A percentile compares a stretch with the other conserved stretches of the same genome.
Evolutionary conservation across 2,329 filamentous ascomycete species (phyloP).

Genomic region (Alternaria triticimaculans): DNA sequence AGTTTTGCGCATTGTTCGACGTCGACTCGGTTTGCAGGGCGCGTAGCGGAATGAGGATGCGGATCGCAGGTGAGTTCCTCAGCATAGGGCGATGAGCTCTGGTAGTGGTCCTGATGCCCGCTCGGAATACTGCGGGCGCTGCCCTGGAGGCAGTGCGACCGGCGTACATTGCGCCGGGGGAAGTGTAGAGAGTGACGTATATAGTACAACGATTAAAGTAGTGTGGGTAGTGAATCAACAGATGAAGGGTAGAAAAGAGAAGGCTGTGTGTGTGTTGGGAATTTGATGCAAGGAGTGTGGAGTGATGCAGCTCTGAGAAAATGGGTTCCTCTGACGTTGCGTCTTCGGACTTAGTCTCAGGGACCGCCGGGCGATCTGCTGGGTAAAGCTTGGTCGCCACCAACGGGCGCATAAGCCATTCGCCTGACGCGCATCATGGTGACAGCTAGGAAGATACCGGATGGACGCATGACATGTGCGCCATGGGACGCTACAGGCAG

Average conservation of each 20-base stretch:
- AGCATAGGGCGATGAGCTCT: constrained; percentile 54
- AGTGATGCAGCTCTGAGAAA: constrained; percentile 22
- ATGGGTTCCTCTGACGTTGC: constrained; percentile 16
- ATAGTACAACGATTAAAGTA: constrained; percentile 11
- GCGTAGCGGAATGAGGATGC: constrained; percentile 62
- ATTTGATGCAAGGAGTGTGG: constrained; percentile 17
- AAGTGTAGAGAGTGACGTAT: constrained; percentile 22
- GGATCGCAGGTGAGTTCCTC: constrained; percentile 62
- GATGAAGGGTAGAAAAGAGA: constrained; percentile 14
- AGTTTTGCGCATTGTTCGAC: constrained; percentile 57
- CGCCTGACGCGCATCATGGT: constrained; percentile 1
- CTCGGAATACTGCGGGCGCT: constrained; percentile 56
- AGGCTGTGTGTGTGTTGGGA: constrained; percentile 1
- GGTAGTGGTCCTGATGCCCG: constrained; percentile 51
- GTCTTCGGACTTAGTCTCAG: constrained; percentile 11
- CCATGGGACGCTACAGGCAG: neutral
- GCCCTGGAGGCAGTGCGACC: constrained; percentile 53
- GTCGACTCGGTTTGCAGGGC: constrained; percentile 65
- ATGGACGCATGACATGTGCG: neutral
- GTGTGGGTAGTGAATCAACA: constrained; percentile 7
- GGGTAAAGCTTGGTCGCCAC: constrained; percentile 25
- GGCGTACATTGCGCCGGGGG: constrained; percentile 53
- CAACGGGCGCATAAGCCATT: constrained; percentile 8
- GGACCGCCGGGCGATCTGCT: constrained; percentile 19
- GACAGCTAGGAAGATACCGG: constrained; percentile 14